Conservation (phyloP, 2,329 filamentous ascomycete species). For the Alternaria triticina region DNA sequence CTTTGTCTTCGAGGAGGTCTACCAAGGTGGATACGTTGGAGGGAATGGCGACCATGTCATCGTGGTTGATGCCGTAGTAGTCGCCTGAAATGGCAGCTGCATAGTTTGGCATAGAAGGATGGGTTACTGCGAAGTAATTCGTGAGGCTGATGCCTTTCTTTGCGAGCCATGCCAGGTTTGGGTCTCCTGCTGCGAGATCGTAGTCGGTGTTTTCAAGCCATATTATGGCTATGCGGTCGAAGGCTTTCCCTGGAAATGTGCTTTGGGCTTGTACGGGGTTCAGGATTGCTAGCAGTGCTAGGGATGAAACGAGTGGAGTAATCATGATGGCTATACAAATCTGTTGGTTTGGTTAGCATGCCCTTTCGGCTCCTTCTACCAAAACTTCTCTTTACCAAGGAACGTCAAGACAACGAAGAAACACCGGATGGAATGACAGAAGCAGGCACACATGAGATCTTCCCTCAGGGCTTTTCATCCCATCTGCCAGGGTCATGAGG, state of each 20-base stretch:
- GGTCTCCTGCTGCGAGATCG: constrained; percentile 67
- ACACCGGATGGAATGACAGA: neutral
- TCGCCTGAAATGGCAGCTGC: constrained; percentile 71
- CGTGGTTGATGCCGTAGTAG: constrained; percentile 75
- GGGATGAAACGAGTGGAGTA: constrained; percentile 12
- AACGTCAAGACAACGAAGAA: neutral
- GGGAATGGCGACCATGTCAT: constrained; percentile 62
- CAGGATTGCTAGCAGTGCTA: constrained; percentile 18
- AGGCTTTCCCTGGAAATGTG: constrained; percentile 72
- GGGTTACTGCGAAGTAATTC: constrained; percentile 65
- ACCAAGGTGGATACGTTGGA: constrained; percentile 50
- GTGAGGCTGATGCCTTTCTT: constrained; percentile 67
- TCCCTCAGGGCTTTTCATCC: neutral
- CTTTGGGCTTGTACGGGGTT: constrained; percentile 51
- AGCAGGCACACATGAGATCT: neutral
- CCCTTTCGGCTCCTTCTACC: neutral
- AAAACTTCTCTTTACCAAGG: neutral
- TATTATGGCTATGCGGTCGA: constrained; percentile 74
- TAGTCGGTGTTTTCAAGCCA: constrained; percentile 81
- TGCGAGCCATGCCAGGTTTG: constrained; percentile 65
- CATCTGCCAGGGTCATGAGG: neutral
- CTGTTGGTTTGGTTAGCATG: neutral
- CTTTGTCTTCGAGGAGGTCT: constrained; percentile 52
- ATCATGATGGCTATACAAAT: neutral
- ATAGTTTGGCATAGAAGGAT: constrained; percentile 79